A percentile compares a stretch with the other conserved stretches of the same genome.
Conservation (phyloP, 768 basidiomycete species). For the Tulasnella sp. region DNA sequence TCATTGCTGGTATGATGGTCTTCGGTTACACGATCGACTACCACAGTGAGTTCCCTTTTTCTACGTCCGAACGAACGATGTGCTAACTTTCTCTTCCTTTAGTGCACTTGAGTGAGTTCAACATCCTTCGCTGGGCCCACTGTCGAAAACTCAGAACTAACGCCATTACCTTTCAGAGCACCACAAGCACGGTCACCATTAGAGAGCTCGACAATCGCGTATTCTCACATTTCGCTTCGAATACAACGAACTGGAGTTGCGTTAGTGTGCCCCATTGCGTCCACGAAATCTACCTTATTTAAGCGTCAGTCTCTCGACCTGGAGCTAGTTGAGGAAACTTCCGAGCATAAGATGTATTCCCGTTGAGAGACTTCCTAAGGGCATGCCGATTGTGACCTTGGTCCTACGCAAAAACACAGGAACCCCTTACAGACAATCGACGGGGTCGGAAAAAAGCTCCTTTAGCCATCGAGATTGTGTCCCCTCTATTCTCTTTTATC, state of each 20-base stretch:
- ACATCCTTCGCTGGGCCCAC: not conserved
- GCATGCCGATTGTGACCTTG: not conserved
- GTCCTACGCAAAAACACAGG: not conserved
- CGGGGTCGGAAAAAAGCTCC: not conserved
- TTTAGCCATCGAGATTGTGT: not conserved
- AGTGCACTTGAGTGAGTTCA: conserved; percentile 80
- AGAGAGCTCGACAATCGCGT: conserved; percentile 32
- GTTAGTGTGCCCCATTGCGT: not conserved
- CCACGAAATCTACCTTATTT: not conserved
- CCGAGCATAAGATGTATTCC: not conserved
- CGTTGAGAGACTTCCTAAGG: not conserved
- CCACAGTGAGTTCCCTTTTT: conserved; percentile 60
- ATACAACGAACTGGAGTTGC: conserved; percentile 10
- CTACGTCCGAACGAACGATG: conserved; percentile 23
- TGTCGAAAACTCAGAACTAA: not conserved
- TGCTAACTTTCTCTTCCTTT: conserved; percentile 23
- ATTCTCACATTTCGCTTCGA: not conserved
- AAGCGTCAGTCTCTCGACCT: not conserved
- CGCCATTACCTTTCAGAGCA: conserved; percentile 52
- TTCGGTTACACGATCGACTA: conserved; percentile 87
- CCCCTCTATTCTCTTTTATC: too few species aligned
- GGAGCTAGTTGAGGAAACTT: not conserved
- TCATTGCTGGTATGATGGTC: conserved; percentile 63
- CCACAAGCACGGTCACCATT: conserved; percentile 90
- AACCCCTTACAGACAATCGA: not conserved